phyloP scores from a whole-genome alignment of 768 basidiomycete genomes.

The Mycena alexandri region DNA sequence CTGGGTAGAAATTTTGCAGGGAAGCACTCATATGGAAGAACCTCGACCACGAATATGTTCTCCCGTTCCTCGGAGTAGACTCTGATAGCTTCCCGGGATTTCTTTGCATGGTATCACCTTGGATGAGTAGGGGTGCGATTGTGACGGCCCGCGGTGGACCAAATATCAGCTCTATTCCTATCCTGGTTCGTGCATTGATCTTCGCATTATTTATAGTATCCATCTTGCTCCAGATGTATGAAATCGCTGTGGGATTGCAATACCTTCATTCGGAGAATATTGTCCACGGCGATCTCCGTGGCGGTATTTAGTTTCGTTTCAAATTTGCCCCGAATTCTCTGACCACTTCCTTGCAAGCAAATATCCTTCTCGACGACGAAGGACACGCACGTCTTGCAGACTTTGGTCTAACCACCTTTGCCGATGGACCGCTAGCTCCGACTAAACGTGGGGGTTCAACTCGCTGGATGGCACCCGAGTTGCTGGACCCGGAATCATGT shows the following conservation, averaged over 20 bases:
- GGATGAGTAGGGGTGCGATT: background rate
- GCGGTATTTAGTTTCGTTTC: background rate
- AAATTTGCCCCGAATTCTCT: too few relatives aligned
- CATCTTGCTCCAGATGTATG: background rate
- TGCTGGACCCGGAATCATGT: too few relatives aligned
- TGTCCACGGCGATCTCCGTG: background rate
- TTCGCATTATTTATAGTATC: too few relatives aligned
- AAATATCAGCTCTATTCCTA: background rate
- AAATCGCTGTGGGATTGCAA: background rate
- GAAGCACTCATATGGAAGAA: too few relatives aligned
- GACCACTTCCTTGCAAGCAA: background rate
- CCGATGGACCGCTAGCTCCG: background rate
- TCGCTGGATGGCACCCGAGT: too few relatives aligned
- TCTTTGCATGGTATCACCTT: background rate
- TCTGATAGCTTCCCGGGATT: background rate
- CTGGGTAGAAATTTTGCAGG: too few relatives aligned
- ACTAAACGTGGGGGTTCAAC: too few relatives aligned
- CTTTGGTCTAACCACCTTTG: too few relatives aligned
- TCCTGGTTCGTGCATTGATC: background rate
- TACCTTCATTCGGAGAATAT: too few relatives aligned
- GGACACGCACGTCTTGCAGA: background rate
- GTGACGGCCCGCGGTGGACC: too few relatives aligned
- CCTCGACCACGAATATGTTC: too few relatives aligned
- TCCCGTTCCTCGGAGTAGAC: too few relatives aligned
- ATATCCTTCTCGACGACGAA: background rate